Base-by-base conservation (phyloP, 1,284 basidiomycete species). In the Xerocomus amazonicus region DNA sequence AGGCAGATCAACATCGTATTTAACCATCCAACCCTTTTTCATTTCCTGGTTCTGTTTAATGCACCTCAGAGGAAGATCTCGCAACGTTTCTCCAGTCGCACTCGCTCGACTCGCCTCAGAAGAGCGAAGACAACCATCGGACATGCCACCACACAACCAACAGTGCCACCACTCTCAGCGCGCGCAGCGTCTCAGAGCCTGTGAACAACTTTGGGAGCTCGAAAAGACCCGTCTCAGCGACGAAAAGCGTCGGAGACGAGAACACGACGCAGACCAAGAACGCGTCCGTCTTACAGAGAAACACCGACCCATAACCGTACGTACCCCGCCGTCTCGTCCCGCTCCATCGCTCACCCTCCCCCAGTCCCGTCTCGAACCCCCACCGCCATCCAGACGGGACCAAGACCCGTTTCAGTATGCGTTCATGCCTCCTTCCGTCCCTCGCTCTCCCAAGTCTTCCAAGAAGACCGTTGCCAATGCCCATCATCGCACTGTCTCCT, bases 191-290 rank as follows among this genome's bases (percentile, higher is more conserved):
- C 67, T 82, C 51, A 69, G 64, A 29, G 69, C 63, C 12, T 77
- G 77, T 52, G 78, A 79, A 62, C 66, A 65, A 26, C 68, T 76
- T 29, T 84, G 80, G 81, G 76, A 80, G 54, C 66, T 68, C 36
- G 76, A 76, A 61, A 73, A 73, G 57, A 58, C 67, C 16, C 61
- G 73, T 9, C 56, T 77, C 48, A 68, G 74, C 45, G 69, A 73
- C 43, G 75, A 77, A 56, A 72, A 70, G 54, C 57, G 64, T 12
- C 63, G 67, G 12, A 71, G 56, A 54, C 67, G 68, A 39, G 74
- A 78, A 55, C 69, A 67, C 53, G 59, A 63, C 47, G 61, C 69
- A 44, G 69, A 66, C 35, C 57, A 60, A 4, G 56, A 60, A 19
- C 60, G 64, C 50, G 41, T 61, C 56, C 62, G 65, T 51, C 19